phyloP scores from a whole-genome alignment of 352 stramenopile species.

The Phytophthora uliginosa region DNA sequence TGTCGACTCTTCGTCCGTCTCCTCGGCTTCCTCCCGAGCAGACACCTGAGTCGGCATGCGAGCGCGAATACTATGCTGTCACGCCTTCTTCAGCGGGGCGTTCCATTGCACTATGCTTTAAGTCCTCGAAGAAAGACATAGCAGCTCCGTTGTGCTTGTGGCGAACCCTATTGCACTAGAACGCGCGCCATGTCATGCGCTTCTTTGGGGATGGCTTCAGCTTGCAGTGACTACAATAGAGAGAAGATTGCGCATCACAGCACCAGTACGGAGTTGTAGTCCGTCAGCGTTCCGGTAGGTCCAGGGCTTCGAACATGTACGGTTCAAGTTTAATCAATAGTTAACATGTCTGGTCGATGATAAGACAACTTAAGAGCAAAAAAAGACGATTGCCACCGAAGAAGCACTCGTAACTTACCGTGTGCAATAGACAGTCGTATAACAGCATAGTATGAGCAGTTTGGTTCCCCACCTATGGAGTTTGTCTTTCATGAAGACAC shows the following conservation, averaged over 20 bases:
- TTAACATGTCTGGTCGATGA: too few relatives aligned
- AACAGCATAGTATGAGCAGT: not conserved
- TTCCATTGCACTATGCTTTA: constrained; percentile 13
- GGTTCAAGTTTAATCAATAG: too few relatives aligned
- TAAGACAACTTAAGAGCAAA: too few relatives aligned
- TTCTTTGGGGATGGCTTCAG: too few relatives aligned
- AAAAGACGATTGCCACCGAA: constrained; percentile 3
- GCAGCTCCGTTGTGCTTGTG: constrained; percentile 18
- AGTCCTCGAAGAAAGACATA: constrained; percentile 23
- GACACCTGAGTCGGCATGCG: not conserved
- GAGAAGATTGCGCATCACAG: not conserved
- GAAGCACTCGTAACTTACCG: not conserved
- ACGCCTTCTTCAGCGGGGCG: not conserved
- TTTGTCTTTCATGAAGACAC: too few relatives aligned
- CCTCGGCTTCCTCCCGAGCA: not conserved
- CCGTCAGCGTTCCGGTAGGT: too few relatives aligned
- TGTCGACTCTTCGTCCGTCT: constrained; percentile 8
- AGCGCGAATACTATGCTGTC: constrained; percentile 9
- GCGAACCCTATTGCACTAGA: constrained; percentile 8
- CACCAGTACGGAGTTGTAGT: too few relatives aligned
- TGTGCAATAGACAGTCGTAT: not conserved
- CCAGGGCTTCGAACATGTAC: too few relatives aligned
- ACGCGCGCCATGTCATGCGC: too few relatives aligned
- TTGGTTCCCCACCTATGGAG: not conserved
- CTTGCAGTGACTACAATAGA: too few relatives aligned